Base-by-base conservation (phyloP, 139 green algal species). In the Picochlorum sp. region DNA sequence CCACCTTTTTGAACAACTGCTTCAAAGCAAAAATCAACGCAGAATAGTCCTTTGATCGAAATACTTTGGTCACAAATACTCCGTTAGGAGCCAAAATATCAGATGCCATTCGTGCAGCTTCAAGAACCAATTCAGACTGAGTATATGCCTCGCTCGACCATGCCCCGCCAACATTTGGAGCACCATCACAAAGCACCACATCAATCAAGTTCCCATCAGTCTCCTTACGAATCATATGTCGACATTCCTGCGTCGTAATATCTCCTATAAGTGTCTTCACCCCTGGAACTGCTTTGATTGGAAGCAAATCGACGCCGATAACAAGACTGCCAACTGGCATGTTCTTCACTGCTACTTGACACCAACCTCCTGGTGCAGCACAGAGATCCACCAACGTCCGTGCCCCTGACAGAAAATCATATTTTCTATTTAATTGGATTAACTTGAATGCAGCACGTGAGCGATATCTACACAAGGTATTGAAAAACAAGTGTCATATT, bases 381-480 rank as follows among this genome's bases (percentile, higher is more conserved):
- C 94, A 98, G 15, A 99, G 81, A 69, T 99, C 94, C 32, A 99
- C 77, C 37, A 95, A 51, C 0, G 84, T 74, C 3, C 76, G 61
- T 66, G 86, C 85, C 20, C 81, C 85, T 21, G 72, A 64, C 6
- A 99, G 79, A 72, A 99, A 96, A 59, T 92, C 76, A 70, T 91
- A 97, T 77, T 98, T 95, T 30, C 89, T 76, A 78, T 99, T 98
- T 9, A 99, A 85, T 79, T 99, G 94, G 21, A 98, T 90, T 9
- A 99, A 87, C 88, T 99, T 99, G 80, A 98, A 99, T 2, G 94
- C 91, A 38, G 94, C 92, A 76, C 94, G 90, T 0, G 92, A 97
- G 16, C 94, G 87, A 75, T 90, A 99, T 46, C 89, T 94, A 44
- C 3, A 23, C 23, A 34, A 26, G 3, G 20, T 41, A 54, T 16